Evolutionary conservation across 257 asterid genomes (phyloP).

Genomic region (Paulownia fortunei): DNA sequence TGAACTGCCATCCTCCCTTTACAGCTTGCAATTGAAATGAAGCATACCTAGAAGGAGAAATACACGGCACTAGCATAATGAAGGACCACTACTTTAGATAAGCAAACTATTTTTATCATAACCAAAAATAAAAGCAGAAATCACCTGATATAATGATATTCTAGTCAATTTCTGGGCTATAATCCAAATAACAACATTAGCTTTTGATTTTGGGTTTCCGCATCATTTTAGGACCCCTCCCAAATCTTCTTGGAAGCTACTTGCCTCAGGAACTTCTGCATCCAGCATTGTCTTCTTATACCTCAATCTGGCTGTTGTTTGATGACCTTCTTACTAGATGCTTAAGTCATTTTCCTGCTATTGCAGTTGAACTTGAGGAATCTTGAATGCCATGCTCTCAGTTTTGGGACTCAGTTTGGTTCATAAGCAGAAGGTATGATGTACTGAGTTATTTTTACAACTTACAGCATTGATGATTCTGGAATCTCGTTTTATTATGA

Average conservation of each 20-base stretch:
- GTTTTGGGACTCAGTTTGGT: slow-evolving; percentile 70
- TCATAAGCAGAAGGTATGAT: slow-evolving; percentile 38
- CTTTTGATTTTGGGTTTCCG: neutral
- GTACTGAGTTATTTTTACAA: neutral
- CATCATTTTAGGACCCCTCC: too few relatives aligned
- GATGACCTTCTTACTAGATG: neutral
- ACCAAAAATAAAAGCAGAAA: neutral
- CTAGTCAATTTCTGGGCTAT: neutral
- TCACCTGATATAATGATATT: neutral
- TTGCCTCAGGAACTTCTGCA: neutral
- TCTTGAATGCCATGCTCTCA: slow-evolving; percentile 84
- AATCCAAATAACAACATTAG: neutral
- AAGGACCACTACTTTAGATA: neutral
- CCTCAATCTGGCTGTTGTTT: neutral
- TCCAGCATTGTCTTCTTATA: neutral
- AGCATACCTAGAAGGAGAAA: neutral
- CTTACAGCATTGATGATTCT: neutral
- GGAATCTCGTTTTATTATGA: slow-evolving; percentile 9
- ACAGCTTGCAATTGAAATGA: neutral
- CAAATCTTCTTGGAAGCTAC: too few relatives aligned
- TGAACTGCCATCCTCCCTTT: neutral
- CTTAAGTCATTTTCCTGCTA: neutral
- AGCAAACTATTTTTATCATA: neutral
- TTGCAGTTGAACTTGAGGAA: slow-evolving; percentile 93
- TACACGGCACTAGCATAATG: neutral